These are phyloP conservation scores for Incumbomyces lentus DNA, from an alignment of 2,329 filamentous ascomycete species.

Conservation along the genomic window DNA sequence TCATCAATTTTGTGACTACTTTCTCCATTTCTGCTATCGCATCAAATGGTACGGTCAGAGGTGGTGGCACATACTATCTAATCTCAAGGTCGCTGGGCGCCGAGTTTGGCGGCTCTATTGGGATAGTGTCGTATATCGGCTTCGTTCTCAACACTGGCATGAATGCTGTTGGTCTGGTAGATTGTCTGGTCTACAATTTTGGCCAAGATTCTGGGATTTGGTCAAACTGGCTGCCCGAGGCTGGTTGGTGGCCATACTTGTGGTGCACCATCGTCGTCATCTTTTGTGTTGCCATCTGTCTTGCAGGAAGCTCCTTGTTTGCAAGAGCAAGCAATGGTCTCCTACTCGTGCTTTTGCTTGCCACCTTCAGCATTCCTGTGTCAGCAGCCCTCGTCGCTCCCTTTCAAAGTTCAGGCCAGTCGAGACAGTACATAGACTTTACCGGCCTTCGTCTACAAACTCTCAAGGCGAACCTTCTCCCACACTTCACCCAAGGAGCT, in stretches of 20 bases:
- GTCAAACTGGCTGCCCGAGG: slow-evolving; percentile 53
- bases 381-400: slow-evolving; percentile 61
- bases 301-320: slow-evolving; percentile 72
- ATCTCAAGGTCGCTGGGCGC: slow-evolving; percentile 78
- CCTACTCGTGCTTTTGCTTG: slow-evolving; percentile 57
- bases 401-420: slow-evolving; percentile 47
- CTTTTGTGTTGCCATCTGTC: slow-evolving; percentile 62
- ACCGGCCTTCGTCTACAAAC: slow-evolving; percentile 66
- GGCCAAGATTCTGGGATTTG: slow-evolving; percentile 48
- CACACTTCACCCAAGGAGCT: slow-evolving; percentile 52
- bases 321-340: slow-evolving; percentile 69
- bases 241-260: slow-evolving; percentile 67
- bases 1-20: slow-evolving; percentile 72
- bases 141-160: slow-evolving; percentile 77
- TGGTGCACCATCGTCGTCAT: slow-evolving; percentile 63
- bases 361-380: slow-evolving; percentile 71
- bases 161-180: slow-evolving; percentile 76
- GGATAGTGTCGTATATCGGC: slow-evolving; percentile 82
- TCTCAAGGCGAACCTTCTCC: slow-evolving; percentile 62
- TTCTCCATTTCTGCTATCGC: slow-evolving; percentile 82
- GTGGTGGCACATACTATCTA: slow-evolving; percentile 78
- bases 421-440: slow-evolving; percentile 54
- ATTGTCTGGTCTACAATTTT: slow-evolving; percentile 69
- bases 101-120: slow-evolving; percentile 82
- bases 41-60: slow-evolving; percentile 79